A percentile compares a stretch with the other conserved stretches of the same genome.
Conservation (phyloP, 1,284 basidiomycete species). For the Abortiporus biennis region DNA sequence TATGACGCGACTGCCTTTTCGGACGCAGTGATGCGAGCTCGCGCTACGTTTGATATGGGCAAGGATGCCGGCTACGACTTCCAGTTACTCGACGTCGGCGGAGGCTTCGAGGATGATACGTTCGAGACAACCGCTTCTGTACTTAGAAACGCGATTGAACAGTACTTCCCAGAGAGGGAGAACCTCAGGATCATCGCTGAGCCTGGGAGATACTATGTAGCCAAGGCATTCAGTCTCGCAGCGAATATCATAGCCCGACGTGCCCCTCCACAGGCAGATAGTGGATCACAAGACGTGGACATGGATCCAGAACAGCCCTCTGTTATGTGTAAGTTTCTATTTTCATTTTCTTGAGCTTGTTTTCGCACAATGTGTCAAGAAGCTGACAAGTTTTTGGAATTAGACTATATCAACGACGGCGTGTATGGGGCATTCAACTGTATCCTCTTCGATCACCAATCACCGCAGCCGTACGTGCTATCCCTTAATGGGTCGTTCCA, state of each 20-base stretch:
- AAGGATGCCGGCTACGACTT: conserved; percentile 79
- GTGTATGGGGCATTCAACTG: conserved; percentile 98
- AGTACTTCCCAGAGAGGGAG: conserved; percentile 80
- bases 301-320: conserved; percentile 47
- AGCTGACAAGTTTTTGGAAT: conserved; percentile 13
- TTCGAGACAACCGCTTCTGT: conserved; percentile 82
- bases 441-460: conserved; percentile 76
- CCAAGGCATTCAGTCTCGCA: conserved; percentile 89
- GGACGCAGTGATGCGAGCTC: conserved; percentile 85
- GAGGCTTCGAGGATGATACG: conserved; percentile 90
- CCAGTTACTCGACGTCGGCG: conserved; percentile 87
- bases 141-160: conserved; percentile 67
- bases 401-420: conserved; percentile 97
- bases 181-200: conserved; percentile 89
- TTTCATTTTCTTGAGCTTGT: conserved; percentile 9
- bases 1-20: conserved; percentile 89
- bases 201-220: conserved; percentile 93
- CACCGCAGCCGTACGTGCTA: conserved; percentile 67
- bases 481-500: conserved; percentile 33
- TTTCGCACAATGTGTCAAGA: conserved; percentile 2
- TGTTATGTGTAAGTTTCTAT: conserved; percentile 72
- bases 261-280: conserved; percentile 40
- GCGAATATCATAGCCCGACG: conserved; percentile 92
- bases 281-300: conserved; percentile 18
- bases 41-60: conserved; percentile 86